A percentile compares a stretch with the other conserved stretches of the same genome.
Evolutionary conservation across 345 rosid genomes (phyloP).

Genomic region (Aethionema arabicum): DNA sequence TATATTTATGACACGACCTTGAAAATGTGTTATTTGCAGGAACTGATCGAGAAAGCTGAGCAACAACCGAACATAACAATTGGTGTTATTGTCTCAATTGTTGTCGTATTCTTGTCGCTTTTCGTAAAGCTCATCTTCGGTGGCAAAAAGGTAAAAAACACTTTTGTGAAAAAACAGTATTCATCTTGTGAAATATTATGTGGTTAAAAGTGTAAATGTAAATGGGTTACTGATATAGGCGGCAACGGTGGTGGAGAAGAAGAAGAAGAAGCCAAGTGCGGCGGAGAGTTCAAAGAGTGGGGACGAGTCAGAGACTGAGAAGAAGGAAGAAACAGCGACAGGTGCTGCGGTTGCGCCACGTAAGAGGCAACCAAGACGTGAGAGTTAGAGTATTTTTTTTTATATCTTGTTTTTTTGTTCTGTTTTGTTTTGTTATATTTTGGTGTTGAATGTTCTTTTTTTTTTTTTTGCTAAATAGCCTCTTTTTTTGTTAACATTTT

Average conservation of each 20-base stretch:
- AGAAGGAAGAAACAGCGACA: constrained; percentile 42
- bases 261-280: constrained; percentile 37
- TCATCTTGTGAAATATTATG: too few relatives aligned
- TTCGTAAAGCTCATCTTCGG: constrained; percentile 62
- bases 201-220: not conserved
- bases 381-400: constrained; percentile 37
- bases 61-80: constrained; percentile 62
- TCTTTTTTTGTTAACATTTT: constrained; percentile 5
- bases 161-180: not conserved
- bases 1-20: not conserved
- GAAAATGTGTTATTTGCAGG: constrained; percentile 40
- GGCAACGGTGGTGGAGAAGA: constrained; percentile 39
- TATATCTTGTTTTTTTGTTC: not conserved
- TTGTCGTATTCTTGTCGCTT: constrained; percentile 48
- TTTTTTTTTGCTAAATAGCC: constrained; percentile 20
- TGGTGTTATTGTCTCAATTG: constrained; percentile 53
- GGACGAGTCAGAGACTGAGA: constrained; percentile 47
- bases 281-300: constrained; percentile 49
- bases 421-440: constrained; percentile 14
- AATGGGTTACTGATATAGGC: constrained; percentile 23
- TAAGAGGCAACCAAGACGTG: constrained; percentile 61
- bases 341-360: constrained; percentile 40
- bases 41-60: constrained; percentile 73
- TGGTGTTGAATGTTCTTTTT: constrained; percentile 18
- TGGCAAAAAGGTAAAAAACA: constrained; percentile 56